A percentile compares a stretch with the other conserved stretches of the same genome.
Evolutionary conservation across 352 stramenopile species (phyloP).

Genomic region (Globisporangium takayamanum): DNA sequence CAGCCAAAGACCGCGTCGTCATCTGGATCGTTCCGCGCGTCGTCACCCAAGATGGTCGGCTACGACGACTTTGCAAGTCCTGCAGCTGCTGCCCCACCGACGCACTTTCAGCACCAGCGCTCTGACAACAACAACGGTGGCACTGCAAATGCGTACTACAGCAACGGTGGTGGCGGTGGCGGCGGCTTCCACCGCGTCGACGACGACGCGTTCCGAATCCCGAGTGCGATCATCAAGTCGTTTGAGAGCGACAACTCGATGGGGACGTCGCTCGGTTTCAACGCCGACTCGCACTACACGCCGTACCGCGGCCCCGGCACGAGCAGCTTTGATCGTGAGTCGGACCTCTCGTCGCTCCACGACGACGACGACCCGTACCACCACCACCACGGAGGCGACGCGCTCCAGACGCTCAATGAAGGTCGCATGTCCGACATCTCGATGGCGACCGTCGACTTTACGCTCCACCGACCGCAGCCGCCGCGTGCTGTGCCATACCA

Average conservation of each 20-base stretch:
- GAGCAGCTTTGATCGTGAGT: constrained; percentile 30
- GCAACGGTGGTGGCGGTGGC: constrained; percentile 16
- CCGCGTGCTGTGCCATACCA: constrained; percentile 11
- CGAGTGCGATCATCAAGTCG: constrained; percentile 26
- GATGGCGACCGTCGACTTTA: constrained; percentile 17
- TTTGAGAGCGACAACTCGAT: constrained; percentile 55
- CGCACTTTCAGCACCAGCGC: constrained; percentile 4
- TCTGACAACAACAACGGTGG: not conserved
- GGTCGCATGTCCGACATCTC: constrained; percentile 16
- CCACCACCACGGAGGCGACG: constrained; percentile 2
- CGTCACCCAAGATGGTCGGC: constrained; percentile 18
- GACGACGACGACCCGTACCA: constrained; percentile 28
- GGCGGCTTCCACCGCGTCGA: constrained; percentile 26
- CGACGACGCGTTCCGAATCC: constrained; percentile 36
- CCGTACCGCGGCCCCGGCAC: constrained; percentile 30
- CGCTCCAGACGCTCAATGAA: constrained; percentile 14
- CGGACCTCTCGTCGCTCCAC: constrained; percentile 54
- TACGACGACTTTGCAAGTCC: constrained; percentile 16
- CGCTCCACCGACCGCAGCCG: constrained; percentile 14
- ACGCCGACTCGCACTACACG: constrained; percentile 19
- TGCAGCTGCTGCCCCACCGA: not conserved
- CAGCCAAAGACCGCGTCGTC: constrained; percentile 61
- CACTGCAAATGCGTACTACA: not conserved
- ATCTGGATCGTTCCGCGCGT: constrained; percentile 30
- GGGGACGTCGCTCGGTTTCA: constrained; percentile 35